Conservation (phyloP, 2,329 filamentous ascomycete species). For the Beauveria asiatica region DNA sequence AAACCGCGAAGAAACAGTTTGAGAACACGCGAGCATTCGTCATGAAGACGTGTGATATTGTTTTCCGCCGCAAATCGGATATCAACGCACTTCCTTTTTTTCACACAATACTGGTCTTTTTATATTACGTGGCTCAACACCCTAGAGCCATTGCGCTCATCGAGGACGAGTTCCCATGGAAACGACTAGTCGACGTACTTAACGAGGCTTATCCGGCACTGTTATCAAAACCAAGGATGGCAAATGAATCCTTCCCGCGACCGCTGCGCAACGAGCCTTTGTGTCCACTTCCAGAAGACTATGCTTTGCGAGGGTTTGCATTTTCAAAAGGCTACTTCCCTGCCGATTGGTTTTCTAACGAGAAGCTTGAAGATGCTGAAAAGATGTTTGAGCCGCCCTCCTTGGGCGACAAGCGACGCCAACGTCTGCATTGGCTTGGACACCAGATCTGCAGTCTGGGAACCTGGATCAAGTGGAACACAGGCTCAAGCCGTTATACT, state of each 20-base stretch:
- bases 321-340: conserved; percentile 54
- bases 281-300: conserved; percentile 61
- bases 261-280: conserved; percentile 33
- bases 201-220: conserved; percentile 26
- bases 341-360: conserved; percentile 46
- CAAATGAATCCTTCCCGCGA: conserved; percentile 37
- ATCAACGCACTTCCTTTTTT: conserved; percentile 53
- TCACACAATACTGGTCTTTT: conserved; percentile 53
- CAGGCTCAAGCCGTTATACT: not conserved
- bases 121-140: conserved; percentile 36
- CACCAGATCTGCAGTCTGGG: not conserved
- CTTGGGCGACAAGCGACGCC: conserved; percentile 47
- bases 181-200: conserved; percentile 28
- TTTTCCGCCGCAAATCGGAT: conserved; percentile 45
- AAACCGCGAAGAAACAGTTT: conserved; percentile 21
- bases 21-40: conserved; percentile 32
- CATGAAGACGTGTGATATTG: conserved; percentile 34
- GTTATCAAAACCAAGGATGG: conserved; percentile 27
- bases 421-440: conserved; percentile 34
- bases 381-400: conserved; percentile 54
- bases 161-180: conserved; percentile 44
- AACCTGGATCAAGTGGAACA: not conserved
- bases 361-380: conserved; percentile 58
- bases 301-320: conserved; percentile 53
- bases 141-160: conserved; percentile 35